Conservation (phyloP, 78 protist genomes). For the Dictyostelium brefeldianum region DNA sequence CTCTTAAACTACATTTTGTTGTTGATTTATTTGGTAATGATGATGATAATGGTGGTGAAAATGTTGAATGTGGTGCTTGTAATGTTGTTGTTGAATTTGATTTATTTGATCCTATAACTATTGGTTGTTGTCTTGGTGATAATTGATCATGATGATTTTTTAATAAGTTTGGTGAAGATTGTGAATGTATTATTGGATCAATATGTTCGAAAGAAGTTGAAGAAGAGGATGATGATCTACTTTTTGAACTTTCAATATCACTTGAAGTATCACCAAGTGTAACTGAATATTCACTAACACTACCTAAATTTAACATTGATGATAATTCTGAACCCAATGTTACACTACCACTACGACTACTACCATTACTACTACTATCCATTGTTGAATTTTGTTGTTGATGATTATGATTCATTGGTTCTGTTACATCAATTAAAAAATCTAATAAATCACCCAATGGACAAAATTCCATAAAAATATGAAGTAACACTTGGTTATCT, state of each 20-base stretch:
- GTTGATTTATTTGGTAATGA: not conserved
- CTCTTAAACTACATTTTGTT: slow-evolving; percentile 3
- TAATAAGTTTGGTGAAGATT: not conserved
- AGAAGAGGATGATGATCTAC: not conserved
- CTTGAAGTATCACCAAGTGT: not conserved
- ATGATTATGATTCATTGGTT: not conserved
- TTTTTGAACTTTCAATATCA: not conserved
- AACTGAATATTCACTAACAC: not conserved
- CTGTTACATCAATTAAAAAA: slow-evolving; percentile 31
- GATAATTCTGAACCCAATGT: slow-evolving; percentile 20
- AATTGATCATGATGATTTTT: too few species aligned
- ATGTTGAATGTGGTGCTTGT: not conserved
- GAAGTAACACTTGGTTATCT: slow-evolving; percentile 15
- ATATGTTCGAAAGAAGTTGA: not conserved
- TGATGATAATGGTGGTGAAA: not conserved
- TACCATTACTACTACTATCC: not conserved
- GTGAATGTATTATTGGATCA: not conserved
- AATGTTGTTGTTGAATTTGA: not conserved
- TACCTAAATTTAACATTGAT: slow-evolving; percentile 7
- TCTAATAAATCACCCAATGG: slow-evolving; percentile 64
- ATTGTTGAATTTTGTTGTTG: too few species aligned
- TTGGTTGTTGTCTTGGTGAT: not conserved
- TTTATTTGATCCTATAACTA: not conserved
- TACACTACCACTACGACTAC: not conserved
- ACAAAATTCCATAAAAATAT: slow-evolving; percentile 63